Percentiles rank a stretch among this genome's conserved stretches.
These are phyloP conservation scores for Cutaneotrichosporon dermatis DNA, from an alignment of 1,284 basidiomycete species.

Conservation along the genomic window DNA sequence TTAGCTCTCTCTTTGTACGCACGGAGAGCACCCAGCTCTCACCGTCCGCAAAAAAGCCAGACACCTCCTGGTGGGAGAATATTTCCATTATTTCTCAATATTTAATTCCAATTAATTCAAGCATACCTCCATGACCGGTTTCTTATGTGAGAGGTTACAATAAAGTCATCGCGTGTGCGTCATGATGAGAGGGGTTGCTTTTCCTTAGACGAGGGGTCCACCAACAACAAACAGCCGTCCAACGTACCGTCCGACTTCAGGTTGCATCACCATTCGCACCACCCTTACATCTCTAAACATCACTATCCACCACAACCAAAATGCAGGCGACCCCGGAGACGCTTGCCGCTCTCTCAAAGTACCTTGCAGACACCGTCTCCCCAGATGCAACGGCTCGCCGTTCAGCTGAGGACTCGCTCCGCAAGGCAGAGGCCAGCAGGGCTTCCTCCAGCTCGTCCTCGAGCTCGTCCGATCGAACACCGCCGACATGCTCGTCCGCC, in stretches of 20 bases:
- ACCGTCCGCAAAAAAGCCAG: neutral
- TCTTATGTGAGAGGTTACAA: neutral
- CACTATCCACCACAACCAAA: conserved; percentile 5
- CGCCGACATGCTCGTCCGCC: conserved; percentile 57
- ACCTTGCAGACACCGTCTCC: conserved; percentile 53
- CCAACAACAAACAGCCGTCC: too few species aligned
- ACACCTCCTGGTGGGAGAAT: neutral
- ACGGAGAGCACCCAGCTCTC: neutral
- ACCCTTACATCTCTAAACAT: too few species aligned
- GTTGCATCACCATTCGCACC: too few species aligned
- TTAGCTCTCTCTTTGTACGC: neutral
- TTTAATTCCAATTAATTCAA: neutral
- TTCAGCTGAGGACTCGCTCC: conserved; percentile 71
- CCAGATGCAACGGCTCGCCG: conserved; percentile 68
- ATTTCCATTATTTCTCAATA: neutral
- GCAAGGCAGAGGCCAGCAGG: conserved; percentile 63
- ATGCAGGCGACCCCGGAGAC: conserved; percentile 44
- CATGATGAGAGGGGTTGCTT: neutral
- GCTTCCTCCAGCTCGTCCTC: conserved; percentile 76
- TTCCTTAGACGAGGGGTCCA: neutral
- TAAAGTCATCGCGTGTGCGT: neutral
- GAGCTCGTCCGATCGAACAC: conserved; percentile 60
- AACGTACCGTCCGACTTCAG: too few species aligned
- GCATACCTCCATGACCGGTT: neutral
- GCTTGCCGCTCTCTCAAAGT: conserved; percentile 36